A percentile compares a stretch with the other conserved stretches of the same genome.
Conservation (phyloP, 345 rosid species). For the Zanthoxylum bungeanum region DNA sequence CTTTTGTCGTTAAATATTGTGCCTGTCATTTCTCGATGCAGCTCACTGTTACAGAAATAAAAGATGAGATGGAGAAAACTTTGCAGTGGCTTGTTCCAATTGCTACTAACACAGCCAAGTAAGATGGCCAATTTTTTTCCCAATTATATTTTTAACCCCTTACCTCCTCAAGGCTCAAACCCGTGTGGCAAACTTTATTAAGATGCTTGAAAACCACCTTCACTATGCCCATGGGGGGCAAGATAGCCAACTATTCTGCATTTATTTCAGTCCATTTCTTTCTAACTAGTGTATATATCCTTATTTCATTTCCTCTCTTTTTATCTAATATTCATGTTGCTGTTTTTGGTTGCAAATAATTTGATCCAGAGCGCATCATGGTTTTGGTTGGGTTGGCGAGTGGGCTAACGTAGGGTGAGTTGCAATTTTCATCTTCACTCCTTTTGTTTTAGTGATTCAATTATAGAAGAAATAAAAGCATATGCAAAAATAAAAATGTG, state of each 20-base stretch:
- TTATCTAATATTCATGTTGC: conserved; percentile 3
- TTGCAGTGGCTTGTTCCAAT: conserved; percentile 93
- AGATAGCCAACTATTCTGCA: neutral
- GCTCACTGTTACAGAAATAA: conserved; percentile 78
- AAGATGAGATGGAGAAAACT: conserved; percentile 90
- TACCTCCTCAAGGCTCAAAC: too few species aligned
- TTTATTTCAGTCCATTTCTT: neutral
- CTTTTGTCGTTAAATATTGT: neutral
- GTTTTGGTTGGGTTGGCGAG: conserved; percentile 99
- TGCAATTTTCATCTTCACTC: neutral
- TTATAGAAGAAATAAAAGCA: neutral
- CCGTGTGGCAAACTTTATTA: too few species aligned
- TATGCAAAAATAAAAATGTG: neutral
- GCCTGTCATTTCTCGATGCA: conserved; percentile 28
- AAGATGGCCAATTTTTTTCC: too few species aligned
- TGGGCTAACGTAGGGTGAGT: conserved; percentile 97
- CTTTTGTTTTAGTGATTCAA: neutral
- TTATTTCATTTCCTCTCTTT: neutral
- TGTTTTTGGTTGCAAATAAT: conserved; percentile 34
- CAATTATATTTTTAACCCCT: too few species aligned
- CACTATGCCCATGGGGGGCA: too few species aligned
- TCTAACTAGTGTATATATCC: neutral
- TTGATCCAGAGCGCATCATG: conserved; percentile 72
- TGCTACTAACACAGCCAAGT: conserved; percentile 92
- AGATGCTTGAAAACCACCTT: too few species aligned